phyloP scores from a whole-genome alignment of 1,139 yeast species.

The Kodamaea alishanica region DNA sequence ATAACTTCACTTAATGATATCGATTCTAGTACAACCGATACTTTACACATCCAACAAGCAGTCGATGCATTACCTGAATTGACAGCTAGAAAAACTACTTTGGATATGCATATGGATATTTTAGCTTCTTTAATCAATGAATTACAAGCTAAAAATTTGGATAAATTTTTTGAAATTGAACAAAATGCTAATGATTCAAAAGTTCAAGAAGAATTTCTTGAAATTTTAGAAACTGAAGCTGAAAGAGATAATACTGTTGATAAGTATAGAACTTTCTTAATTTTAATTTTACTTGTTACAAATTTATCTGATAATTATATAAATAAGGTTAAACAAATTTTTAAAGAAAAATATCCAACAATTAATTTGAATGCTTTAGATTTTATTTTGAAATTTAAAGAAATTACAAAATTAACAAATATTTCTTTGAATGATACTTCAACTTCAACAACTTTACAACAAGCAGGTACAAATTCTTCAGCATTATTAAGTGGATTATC shows the following conservation, averaged over 20 bases:
- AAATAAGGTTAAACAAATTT: conserved; percentile 60
- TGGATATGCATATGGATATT: conserved; percentile 97
- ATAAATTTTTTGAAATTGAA: conserved; percentile 89
- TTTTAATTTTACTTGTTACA: conserved; percentile 54
- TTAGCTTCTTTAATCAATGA: conserved; percentile 80
- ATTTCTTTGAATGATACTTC: conserved; percentile 29
- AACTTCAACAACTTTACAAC: conserved; percentile 15
- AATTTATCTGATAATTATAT: conserved; percentile 63
- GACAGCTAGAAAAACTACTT: conserved; percentile 79
- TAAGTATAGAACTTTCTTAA: conserved; percentile 83
- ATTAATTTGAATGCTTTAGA: conserved; percentile 62
- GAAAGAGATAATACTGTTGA: conserved; percentile 63
- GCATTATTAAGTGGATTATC: conserved; percentile 78
- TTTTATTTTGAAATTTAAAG: conserved; percentile 78
- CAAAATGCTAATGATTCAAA: conserved; percentile 67
- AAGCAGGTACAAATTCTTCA: conserved; percentile 30
- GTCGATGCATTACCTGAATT: conserved; percentile 89
- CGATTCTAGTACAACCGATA: conserved; percentile 62
- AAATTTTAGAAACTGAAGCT: conserved; percentile 47
- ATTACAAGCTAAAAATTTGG: conserved; percentile 79
- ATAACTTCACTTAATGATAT: conserved; percentile 67
- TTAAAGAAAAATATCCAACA: conserved; percentile 50
- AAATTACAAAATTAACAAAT: conserved; percentile 64
- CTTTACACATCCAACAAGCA: conserved; percentile 79
- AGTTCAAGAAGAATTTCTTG: conserved; percentile 56